A percentile compares a stretch with the other conserved stretches of the same genome.
These are phyloP conservation scores for Brassica balearica DNA, from an alignment of 441 rosid genomes.

Conservation along the genomic window DNA sequence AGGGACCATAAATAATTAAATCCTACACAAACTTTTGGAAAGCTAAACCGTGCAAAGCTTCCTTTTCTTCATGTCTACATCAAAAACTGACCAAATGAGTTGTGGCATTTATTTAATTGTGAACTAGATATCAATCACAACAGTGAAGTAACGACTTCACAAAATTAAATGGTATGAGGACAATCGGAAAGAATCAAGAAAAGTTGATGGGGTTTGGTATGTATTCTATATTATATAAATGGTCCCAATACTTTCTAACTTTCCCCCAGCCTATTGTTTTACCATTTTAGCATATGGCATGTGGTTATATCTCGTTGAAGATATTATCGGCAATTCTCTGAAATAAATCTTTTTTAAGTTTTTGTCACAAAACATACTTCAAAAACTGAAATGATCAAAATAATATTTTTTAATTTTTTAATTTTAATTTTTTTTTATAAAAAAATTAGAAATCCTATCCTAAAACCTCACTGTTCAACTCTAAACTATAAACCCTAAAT, in stretches of 20 bases:
- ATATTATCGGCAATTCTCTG: no score
- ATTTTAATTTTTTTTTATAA: no score
- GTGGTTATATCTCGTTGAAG: background rate
- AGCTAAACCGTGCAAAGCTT: slow-evolving; percentile 43
- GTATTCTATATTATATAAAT: slow-evolving; percentile 6
- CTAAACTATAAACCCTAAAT: no score
- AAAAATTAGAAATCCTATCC: no score
- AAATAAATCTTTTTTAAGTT: no score
- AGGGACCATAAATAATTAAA: slow-evolving; percentile 34
- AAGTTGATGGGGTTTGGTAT: slow-evolving; percentile 42
- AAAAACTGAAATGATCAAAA: no score
- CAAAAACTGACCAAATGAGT: slow-evolving; percentile 39
- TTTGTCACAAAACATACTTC: no score
- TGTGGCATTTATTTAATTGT: slow-evolving; percentile 27
- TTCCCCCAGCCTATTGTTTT: background rate
- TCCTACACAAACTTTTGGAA: slow-evolving; percentile 32
- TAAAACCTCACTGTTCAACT: no score
- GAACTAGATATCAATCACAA: slow-evolving; percentile 25
- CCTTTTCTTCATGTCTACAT: slow-evolving; percentile 42
- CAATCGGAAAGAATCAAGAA: slow-evolving; percentile 37
- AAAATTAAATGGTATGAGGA: slow-evolving; percentile 40
- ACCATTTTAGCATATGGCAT: background rate
- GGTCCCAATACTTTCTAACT: slow-evolving; percentile 32
- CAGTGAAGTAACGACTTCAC: slow-evolving; percentile 40
- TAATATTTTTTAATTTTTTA: no score